phyloP scores from a whole-genome alignment of 1,284 basidiomycete genomes.

The Fomitopsis schrenkii region DNA sequence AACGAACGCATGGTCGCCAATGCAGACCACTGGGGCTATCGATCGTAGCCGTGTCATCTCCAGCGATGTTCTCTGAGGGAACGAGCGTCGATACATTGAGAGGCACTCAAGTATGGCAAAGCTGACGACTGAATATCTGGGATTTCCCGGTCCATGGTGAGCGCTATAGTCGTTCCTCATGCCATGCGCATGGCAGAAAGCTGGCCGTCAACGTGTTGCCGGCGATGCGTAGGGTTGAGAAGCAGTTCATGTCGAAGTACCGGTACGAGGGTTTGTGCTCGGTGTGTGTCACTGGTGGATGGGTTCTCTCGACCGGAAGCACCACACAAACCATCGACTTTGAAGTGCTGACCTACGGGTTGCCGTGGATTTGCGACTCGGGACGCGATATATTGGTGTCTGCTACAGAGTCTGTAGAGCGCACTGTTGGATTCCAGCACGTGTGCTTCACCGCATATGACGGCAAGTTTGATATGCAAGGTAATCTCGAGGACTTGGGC shows the following conservation, averaged over 20 bases:
- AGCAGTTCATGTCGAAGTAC: background rate
- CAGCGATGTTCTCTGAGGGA: too few species aligned
- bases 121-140: background rate
- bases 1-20: too few species aligned
- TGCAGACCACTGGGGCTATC: too few species aligned
- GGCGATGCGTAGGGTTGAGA: background rate
- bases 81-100: too few species aligned
- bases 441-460: background rate
- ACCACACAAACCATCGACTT: too few species aligned
- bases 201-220: background rate
- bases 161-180: background rate
- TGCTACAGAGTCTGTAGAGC: background rate
- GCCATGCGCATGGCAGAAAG: background rate
- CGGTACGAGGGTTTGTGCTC: background rate
- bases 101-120: background rate
- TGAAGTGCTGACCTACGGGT: too few species aligned
- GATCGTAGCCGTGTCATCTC: too few species aligned
- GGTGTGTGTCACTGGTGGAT: too few species aligned
- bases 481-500: slow-evolving; percentile 15
- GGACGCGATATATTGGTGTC: too few species aligned
- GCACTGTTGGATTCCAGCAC: background rate
- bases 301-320: too few species aligned
- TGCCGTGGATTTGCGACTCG: too few species aligned
- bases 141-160: background rate
- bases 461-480: background rate